phyloP scores from a whole-genome alignment of 257 asterid genomes.

The Ajuga chamaepitys region DNA sequence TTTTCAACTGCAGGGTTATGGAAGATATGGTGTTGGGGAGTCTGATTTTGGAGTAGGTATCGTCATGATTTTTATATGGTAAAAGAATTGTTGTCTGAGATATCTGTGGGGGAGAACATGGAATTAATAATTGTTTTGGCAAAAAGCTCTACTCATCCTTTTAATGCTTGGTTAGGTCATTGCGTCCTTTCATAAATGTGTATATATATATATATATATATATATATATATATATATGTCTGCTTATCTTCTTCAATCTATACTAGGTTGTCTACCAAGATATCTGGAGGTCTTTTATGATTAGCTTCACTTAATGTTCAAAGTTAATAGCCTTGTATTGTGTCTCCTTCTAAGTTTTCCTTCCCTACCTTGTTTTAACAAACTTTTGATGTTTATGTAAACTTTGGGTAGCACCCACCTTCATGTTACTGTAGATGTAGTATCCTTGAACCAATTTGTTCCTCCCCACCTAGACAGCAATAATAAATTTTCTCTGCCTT shows the following conservation, averaged over 20 bases:
- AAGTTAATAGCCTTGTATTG: slow-evolving; percentile 1
- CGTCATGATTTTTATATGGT: slow-evolving; percentile 1
- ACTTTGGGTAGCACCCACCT: background rate
- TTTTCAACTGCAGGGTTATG: slow-evolving; percentile 58
- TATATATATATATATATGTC: background rate
- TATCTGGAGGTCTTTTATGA: slow-evolving; percentile 2
- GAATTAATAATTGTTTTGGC: background rate
- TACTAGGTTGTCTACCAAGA: background rate
- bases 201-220: no score
- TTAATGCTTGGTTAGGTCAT: background rate
- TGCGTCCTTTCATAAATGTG: background rate
- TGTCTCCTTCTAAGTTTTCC: background rate
- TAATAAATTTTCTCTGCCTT: background rate
- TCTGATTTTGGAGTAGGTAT: slow-evolving; percentile 67
- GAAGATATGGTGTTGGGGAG: slow-evolving; percentile 58
- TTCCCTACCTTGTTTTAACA: background rate
- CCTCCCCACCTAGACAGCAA: background rate
- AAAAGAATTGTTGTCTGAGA: slow-evolving; percentile 8
- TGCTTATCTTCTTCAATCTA: background rate
- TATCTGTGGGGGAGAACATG: background rate
- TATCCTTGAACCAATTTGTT: background rate
- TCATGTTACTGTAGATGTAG: background rate
- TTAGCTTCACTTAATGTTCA: background rate
- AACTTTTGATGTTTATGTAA: background rate
- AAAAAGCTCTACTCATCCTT: background rate